Evolutionary conservation across 2,329 filamentous ascomycete species (phyloP), one percentile per base, ranked within the genome.

Genomic region (Domatiomyces globalis): DNA sequence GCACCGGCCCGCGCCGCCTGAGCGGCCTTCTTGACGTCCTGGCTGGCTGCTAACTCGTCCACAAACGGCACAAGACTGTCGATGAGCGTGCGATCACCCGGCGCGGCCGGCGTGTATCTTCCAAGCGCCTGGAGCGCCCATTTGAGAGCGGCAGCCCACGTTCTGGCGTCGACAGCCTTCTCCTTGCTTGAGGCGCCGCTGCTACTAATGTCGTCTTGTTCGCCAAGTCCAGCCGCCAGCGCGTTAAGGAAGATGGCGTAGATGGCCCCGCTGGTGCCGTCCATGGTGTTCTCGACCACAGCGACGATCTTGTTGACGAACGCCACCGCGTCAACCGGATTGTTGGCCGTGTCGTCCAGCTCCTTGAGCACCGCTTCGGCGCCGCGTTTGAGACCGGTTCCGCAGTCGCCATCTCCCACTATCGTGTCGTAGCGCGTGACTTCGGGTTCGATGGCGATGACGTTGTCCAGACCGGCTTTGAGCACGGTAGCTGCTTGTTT

Each of bases 41-140:
- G 79, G 0, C 80, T 81, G 62, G 76, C 68, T 5, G 69, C 73
- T 2, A 96, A 75, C 2, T 76, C 78, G 44, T 87, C 78, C 49
- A 94, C 82, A 64, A 96, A 98, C 1, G 92, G 92, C 56, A 85
- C 79, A 48, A 98, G 73, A 1, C 90, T 88, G 68, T 98, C 92
- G 33, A 96, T 78, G 36, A 96, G 71, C 0, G 92, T 98, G 48
- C 92, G 78, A 65, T 98, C 92, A 25, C 92, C 92, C 0, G 84
- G 84, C 49, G 83, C 80, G 0, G 92, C 92, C 0, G 90, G 89
- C 1, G 92, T 98, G 67, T 96, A 96, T 63, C 76, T 84, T 36
- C 75, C 78, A 52, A 98, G 72, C 1, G 83, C 80, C 18, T 81
- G 73, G 56, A 84, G 79, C 49, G 87, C 85, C 59, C 80, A 75